These are phyloP conservation scores for Candida ovalis DNA, from an alignment of 805 yeast genomes.

Conservation along the genomic window DNA sequence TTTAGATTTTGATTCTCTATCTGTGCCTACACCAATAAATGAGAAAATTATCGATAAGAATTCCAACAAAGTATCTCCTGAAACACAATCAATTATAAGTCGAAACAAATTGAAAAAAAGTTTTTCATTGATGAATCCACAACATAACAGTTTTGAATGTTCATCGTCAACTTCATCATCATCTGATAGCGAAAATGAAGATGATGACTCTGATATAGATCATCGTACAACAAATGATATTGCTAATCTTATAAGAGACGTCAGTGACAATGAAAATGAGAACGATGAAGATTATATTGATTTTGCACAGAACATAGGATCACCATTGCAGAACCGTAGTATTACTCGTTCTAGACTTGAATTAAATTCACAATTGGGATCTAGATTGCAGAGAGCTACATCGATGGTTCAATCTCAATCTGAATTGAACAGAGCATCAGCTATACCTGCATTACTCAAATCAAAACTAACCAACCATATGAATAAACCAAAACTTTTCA, in stretches of 20 bases:
- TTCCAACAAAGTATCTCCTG: conserved; percentile 12
- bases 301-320: conserved; percentile 28
- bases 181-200: conserved; percentile 18
- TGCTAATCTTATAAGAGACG: neutral
- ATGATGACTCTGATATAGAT: conserved; percentile 4
- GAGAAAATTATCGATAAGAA: conserved; percentile 1
- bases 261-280: neutral
- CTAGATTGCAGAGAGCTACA: conserved; percentile 26
- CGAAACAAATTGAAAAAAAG: conserved; percentile 20
- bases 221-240: neutral
- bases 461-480: neutral
- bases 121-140: conserved; percentile 22
- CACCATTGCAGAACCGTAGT: conserved; percentile 35
- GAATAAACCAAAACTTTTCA: conserved; percentile 12
- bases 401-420: conserved; percentile 21
- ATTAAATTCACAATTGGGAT: conserved; percentile 14
- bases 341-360: conserved; percentile 14
- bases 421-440: conserved; percentile 1
- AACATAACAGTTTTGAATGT: conserved; percentile 15
- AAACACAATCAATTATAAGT: conserved; percentile 18
- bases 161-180: conserved; percentile 14
- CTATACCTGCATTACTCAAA: neutral
- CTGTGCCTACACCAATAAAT: conserved; percentile 12
- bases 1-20: conserved; percentile 11
- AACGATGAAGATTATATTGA: conserved; percentile 9